Conservation (phyloP, 305 asterid genomes). For the Fraxinus latifolia region DNA sequence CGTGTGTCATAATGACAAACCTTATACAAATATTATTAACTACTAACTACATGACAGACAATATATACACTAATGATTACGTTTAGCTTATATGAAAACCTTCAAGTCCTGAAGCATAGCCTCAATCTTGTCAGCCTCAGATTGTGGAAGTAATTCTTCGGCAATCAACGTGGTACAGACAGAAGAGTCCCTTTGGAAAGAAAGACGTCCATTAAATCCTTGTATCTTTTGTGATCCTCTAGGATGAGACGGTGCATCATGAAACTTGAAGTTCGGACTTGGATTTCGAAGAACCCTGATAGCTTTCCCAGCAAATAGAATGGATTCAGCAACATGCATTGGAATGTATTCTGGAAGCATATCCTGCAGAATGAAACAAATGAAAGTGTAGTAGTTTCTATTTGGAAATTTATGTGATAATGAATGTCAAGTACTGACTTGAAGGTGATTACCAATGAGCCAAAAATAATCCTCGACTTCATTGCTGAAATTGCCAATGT, state of each 20-base stretch:
- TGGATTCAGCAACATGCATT: constrained; percentile 75
- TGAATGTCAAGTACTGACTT: background rate
- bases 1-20: background rate
- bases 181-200: constrained; percentile 53
- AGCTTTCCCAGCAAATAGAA: constrained; percentile 97
- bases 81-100: constrained; percentile 37
- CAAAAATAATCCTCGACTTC: background rate
- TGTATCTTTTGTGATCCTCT: constrained; percentile 68
- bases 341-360: constrained; percentile 96
- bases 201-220: constrained; percentile 37
- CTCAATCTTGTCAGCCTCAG: constrained; percentile 92
- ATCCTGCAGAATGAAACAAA: constrained; percentile 55
- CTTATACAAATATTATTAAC: constrained; percentile 6
- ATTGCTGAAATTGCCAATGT: background rate
- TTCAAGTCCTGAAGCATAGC: constrained; percentile 86
- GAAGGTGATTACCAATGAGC: background rate
- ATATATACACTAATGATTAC: background rate
- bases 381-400: background rate
- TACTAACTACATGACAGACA: constrained; percentile 12
- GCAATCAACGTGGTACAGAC: constrained; percentile 45
- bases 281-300: constrained; percentile 94
- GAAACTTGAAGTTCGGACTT: constrained; percentile 54
- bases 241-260: constrained; percentile 45
- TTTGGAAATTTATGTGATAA: background rate
- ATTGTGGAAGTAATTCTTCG: constrained; percentile 85